Percentiles rank a stretch among this genome's conserved stretches.
These are phyloP conservation scores for Phylloboletellus chloephorus DNA, from an alignment of 1,284 basidiomycete species.

Conservation along the genomic window DNA sequence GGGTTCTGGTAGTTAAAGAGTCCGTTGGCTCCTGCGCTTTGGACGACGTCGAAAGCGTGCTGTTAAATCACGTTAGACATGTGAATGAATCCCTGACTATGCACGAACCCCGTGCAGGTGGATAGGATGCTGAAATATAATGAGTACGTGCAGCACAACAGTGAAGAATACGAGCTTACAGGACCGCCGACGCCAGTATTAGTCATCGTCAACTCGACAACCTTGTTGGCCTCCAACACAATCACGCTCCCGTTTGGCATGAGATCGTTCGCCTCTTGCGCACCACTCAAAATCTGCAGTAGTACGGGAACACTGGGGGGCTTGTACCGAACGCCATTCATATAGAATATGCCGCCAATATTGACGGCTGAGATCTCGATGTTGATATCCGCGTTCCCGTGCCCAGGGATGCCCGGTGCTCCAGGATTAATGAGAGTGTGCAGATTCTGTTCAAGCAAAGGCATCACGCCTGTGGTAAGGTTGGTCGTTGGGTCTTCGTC, in stretches of 20 bases:
- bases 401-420: conserved; percentile 28
- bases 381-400: conserved; percentile 31
- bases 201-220: conserved; percentile 32
- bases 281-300: conserved; percentile 36
- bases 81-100: conserved; percentile 1
- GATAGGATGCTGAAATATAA: conserved; percentile 31
- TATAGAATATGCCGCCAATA: conserved; percentile 13
- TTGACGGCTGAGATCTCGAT: conserved; percentile 21
- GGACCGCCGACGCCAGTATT: conserved; percentile 14
- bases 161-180: conserved; percentile 12
- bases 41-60: conserved; percentile 35
- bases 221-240: conserved; percentile 29
- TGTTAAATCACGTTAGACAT: conserved; percentile 14
- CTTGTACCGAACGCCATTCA: conserved; percentile 23
- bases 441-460: conserved; percentile 32
- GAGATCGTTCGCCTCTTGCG: conserved; percentile 22
- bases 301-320: conserved; percentile 33
- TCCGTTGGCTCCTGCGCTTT: conserved; percentile 20
- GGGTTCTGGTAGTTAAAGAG: conserved; percentile 39
- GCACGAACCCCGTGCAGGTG: conserved; percentile 40
- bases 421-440: conserved; percentile 33
- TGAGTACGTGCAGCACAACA: conserved; percentile 2
- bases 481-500: conserved; percentile 37
- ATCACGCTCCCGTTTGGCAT: conserved; percentile 30
- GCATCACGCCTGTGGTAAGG: conserved; percentile 20